Evolutionary conservation across 495 filamentous ascomycete species (phyloP), one percentile per base, ranked within the genome.

Genomic region (Terfezia claveryi): DNA sequence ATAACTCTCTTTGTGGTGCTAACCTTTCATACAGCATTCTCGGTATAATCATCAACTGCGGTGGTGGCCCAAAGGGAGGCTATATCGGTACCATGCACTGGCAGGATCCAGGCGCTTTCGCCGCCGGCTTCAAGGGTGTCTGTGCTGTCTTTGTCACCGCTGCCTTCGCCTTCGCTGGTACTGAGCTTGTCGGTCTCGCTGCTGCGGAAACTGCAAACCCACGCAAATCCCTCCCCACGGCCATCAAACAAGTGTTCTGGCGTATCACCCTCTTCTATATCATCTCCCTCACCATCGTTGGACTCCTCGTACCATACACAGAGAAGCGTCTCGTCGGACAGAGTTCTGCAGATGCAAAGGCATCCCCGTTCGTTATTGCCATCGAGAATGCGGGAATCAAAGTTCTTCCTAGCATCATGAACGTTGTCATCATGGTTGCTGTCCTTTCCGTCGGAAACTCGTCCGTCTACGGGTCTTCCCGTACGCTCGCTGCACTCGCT

Each of bases 221-320:
- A 10, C 78, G 85, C 57, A 92, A 89, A 62, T 82, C 82, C 12
- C 75, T 94, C 7, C 87, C 87, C 0, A 83, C 80, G 0, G 87
- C 87, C 49, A 78, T 88, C 62, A 92, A 92, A 66, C 87, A 94
- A 68, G 87, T 94, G 38, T 94, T 94, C 69, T 94, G 87, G 87
- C 81, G 87, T 64, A 94, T 94, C 67, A 78, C 79, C 14, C 74
- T 94, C 44, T 89, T 92, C 68, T 92, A 92, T 68, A 70, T 89
- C 36, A 77, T 86, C 53, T 80, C 81, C 4, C 73, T 89, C 3
- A 76, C 74, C 20, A 64, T 89, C 0, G 75, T 92, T 54, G 85
- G 85, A 11, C 69, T 88, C 2, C 70, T 87, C 6, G 82, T 93
- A 7, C 80, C 80, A 0, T 87, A 83, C 65, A 70, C 72, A 59